Evolutionary conservation across 345 rosid species (phyloP), one percentile per base, ranked within the genome.

Genomic region (Lumnitzera racemosa): DNA sequence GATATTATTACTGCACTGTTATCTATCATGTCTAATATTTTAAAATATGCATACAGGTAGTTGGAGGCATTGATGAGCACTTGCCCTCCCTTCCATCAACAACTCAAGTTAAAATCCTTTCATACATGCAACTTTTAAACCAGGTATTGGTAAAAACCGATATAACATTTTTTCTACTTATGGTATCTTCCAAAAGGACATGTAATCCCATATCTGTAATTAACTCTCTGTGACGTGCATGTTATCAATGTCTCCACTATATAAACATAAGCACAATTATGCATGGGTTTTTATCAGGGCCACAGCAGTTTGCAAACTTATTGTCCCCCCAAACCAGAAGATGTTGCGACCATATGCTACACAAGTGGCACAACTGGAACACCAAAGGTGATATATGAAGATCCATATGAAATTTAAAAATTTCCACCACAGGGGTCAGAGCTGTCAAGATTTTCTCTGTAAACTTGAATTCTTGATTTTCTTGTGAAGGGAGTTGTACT

Each of bases 341-440:
- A 87, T 80, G 56, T 82, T 79, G 96, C 96, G 46, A 92, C 98
- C 36, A 85, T 91, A 65, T 91, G 96, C 89, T 91, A 89, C 70
- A 91, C 98, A 16, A 89, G 98, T 79, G 98, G 98, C 59, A 92
- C 98, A 52, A 89, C 98, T 24, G 98, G 98, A 70, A 83, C 88
- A 61, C 98, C 98, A 47, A 89, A 89, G 88, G 98, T 87, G 43
- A 36, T 36, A 69, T 62, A 60, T 62, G 16, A 56, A 43, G 24
- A 27, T 55, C 41, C 43, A 36, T 27, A 36, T 36, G 43, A 5
- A 36, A 36, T 36, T 36, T 5, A 5, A 36, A 36, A 36, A 4
- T 36, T 36, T 36, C 43, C 43, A 36, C 43, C 43, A 36, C 43
- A 5, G 43, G 7, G 43, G 43, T 36, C 10, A 36, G 10, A 36